phyloP scores from a whole-genome alignment of 805 yeast species.

The Saturnispora diversa region DNA sequence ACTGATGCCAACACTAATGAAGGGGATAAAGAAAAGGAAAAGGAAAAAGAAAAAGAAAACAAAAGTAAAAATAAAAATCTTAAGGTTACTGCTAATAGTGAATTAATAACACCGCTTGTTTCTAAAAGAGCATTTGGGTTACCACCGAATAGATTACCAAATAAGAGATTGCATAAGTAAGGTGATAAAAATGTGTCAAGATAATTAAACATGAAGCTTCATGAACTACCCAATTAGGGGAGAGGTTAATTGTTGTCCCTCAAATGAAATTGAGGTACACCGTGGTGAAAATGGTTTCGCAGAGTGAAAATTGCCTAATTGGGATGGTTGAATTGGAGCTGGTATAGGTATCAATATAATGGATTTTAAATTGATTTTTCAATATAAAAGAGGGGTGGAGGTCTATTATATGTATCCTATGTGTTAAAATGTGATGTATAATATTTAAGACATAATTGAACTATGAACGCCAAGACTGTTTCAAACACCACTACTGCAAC shows the following conservation, averaged over 20 bases:
- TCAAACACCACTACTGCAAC: neutral
- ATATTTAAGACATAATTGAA: neutral
- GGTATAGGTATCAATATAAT: too few species aligned
- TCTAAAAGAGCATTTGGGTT: constrained; percentile 23
- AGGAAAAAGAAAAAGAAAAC: neutral
- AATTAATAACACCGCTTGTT: neutral
- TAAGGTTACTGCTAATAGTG: too few species aligned
- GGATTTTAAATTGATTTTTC: too few species aligned
- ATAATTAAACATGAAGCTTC: neutral
- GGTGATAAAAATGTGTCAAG: too few species aligned
- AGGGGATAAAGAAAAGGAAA: too few species aligned
- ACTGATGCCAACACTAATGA: too few species aligned
- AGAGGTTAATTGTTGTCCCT: neutral
- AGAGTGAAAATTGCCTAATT: neutral
- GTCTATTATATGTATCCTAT: too few species aligned
- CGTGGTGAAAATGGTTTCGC: too few species aligned
- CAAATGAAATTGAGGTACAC: too few species aligned
- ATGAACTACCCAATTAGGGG: neutral
- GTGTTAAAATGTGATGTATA: too few species aligned
- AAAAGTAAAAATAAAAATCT: neutral
- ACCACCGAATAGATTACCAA: constrained; percentile 18
- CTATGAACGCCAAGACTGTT: constrained; percentile 6
- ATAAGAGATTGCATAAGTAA: constrained; percentile 21
- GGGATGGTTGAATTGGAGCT: too few species aligned
- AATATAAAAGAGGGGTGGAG: neutral